A percentile compares a stretch with the other conserved stretches of the same genome.
phyloP scores from a whole-genome alignment of 2,329 filamentous ascomycete genomes.

The Tympanopsis confertula region DNA sequence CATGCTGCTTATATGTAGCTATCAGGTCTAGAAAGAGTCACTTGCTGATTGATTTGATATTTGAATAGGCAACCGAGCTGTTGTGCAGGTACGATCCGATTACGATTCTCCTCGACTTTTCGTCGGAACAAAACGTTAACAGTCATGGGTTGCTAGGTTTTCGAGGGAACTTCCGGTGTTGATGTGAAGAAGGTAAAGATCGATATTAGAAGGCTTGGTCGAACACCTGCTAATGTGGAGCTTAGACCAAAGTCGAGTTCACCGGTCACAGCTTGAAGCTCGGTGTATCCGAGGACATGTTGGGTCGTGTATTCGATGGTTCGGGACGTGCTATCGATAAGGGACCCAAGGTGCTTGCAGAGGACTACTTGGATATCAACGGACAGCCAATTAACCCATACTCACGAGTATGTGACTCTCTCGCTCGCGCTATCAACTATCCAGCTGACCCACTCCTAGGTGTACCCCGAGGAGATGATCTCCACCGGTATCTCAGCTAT shows the following conservation, averaged over 20 bases:
- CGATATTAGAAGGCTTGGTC: not conserved
- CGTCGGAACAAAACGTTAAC: no score
- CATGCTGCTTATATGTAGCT: not conserved
- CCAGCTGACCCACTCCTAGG: slow-evolving; percentile 36
- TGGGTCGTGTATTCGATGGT: slow-evolving; percentile 96
- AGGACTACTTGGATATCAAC: slow-evolving; percentile 98
- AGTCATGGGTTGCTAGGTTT: no score
- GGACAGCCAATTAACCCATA: slow-evolving; percentile 97
- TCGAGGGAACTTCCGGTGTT: slow-evolving; percentile 92
- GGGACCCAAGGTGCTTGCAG: slow-evolving; percentile 91
- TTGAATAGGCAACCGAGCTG: slow-evolving; percentile 70
- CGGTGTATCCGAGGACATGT: slow-evolving; percentile 97
- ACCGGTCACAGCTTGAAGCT: slow-evolving; percentile 95
- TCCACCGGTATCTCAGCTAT: slow-evolving; percentile 98
- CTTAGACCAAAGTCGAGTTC: slow-evolving; percentile 79
- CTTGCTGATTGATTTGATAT: slow-evolving; percentile 7
- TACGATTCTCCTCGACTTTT: no score
- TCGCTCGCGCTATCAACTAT: not conserved
- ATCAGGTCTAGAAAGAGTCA: not conserved
- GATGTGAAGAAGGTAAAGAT: slow-evolving; percentile 88
- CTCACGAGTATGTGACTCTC: slow-evolving; percentile 28
- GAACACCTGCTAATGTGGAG: slow-evolving; percentile 5
- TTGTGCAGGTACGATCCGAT: slow-evolving; percentile 71
- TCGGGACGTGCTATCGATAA: slow-evolving; percentile 98
- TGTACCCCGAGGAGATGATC: slow-evolving; percentile 99